Base-by-base conservation (phyloP, 352 stramenopile species). In the Pythium aristosporum region DNA sequence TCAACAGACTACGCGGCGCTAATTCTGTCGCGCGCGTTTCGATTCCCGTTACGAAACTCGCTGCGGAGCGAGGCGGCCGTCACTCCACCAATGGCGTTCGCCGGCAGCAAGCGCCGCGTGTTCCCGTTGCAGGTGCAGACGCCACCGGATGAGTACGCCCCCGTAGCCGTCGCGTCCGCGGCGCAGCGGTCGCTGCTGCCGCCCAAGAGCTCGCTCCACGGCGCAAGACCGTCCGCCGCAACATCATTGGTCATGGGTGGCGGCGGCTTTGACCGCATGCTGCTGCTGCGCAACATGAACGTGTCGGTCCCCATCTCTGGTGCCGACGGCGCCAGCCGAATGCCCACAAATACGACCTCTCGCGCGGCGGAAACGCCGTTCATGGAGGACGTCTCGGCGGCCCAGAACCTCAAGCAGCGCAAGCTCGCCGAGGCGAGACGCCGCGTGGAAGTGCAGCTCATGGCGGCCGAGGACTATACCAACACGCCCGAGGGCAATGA, bases 391-490 rank as follows among this genome's bases (percentile, higher is more conserved):
- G 68, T 82, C 11, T 91, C 82, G 18, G 82, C 82, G 7, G 79
- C 76, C 2, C 79, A 89, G 47, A 89, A 89, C 59, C 79, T 89
- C 43, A 79, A 81, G 16, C 73, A 82, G 34, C 69, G 82, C 5
- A 85, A 86, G 53, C 64, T 60, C 23, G 70, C 72, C 4, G 82
- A 91, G 59, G 68, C 83, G 23, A 67, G 70, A 13, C 77, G 82
- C 21, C 71, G 82, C 10, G 59, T 63, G 0, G 83, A 92, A 55
- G 53, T 77, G 25, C 36, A 50, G 30, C 55, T 78, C 34, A 92
- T 89, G 83, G 52, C 68, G 6, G 72, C 60, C 2, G 83, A 92
- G 32, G 83, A 92, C 56, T 92, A 90, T 54, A 77, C 65, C 0
- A 71, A 75, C 20, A 92, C 76, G 5, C 60, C 60, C 0, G 83